Evolutionary conservation across 257 asterid species (phyloP).

Genomic region (Capsicum rhomboideum): DNA sequence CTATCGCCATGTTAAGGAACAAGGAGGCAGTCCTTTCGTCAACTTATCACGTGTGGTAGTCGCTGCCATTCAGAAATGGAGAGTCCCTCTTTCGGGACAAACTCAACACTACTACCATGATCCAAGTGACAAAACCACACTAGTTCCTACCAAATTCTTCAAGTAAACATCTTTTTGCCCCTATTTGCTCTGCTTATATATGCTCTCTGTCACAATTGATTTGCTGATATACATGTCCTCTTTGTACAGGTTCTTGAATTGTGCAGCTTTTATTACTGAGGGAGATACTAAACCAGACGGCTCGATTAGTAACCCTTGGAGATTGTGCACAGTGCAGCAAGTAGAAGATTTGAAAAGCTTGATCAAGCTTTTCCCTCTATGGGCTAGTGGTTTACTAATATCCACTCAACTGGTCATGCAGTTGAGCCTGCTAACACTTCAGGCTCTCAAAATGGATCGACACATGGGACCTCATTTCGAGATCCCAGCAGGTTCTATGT

Average conservation of each 20-base stretch:
- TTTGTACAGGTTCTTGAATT: slow-evolving; percentile 49
- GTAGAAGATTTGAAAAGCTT: slow-evolving; percentile 58
- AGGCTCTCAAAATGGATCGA: slow-evolving; percentile 66
- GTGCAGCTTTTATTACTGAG: slow-evolving; percentile 44
- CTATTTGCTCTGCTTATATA: slow-evolving; percentile 1
- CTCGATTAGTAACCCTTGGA: slow-evolving; percentile 27
- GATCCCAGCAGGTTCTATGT: slow-evolving; percentile 60
- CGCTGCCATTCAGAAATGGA: slow-evolving; percentile 40
- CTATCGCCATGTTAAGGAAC: slow-evolving; percentile 27
- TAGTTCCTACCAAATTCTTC: slow-evolving; percentile 11
- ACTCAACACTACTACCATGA: slow-evolving; percentile 39
- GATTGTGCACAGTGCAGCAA: slow-evolving; percentile 37
- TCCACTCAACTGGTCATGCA: slow-evolving; percentile 62
- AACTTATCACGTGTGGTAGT: slow-evolving; percentile 37
- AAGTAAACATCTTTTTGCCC: slow-evolving; percentile 13
- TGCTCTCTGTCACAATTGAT: background rate
- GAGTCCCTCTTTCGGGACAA: slow-evolving; percentile 15
- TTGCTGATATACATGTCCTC: background rate
- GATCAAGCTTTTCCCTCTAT: slow-evolving; percentile 46
- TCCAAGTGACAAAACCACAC: slow-evolving; percentile 4
- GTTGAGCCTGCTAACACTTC: slow-evolving; percentile 37
- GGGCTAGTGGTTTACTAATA: slow-evolving; percentile 60
- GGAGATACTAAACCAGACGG: slow-evolving; percentile 17
- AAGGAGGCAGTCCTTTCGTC: slow-evolving; percentile 48
- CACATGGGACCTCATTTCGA: slow-evolving; percentile 33